Percentiles rank a stretch among this genome's conserved stretches.
phyloP scores from a whole-genome alignment of 306 rosid genomes.

The Erythrophleum fordii region DNA sequence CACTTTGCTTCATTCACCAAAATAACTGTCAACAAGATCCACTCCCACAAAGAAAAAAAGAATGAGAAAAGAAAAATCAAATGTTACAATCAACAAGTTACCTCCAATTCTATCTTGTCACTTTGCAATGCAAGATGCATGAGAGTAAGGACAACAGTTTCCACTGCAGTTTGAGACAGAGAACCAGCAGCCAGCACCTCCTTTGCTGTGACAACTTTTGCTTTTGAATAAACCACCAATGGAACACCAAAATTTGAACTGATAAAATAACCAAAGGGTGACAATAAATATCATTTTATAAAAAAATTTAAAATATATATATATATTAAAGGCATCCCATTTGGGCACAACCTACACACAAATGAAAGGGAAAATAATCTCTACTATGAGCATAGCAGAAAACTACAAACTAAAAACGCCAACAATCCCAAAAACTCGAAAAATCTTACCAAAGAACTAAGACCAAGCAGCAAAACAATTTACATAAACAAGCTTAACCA shows the following conservation, averaged over 20 bases:
- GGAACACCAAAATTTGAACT: slow-evolving; percentile 83
- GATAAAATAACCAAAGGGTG: slow-evolving; percentile 36
- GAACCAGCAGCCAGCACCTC: slow-evolving; percentile 82
- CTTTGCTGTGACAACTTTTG: slow-evolving; percentile 63
- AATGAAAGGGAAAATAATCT: not conserved
- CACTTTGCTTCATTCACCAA: slow-evolving; percentile 21
- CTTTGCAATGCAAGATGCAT: slow-evolving; percentile 89
- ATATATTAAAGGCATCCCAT: slow-evolving; percentile 16
- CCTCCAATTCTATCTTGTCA: slow-evolving; percentile 86
- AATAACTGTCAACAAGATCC: slow-evolving; percentile 23
- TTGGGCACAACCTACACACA: slow-evolving; percentile 13
- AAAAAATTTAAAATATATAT: not conserved
- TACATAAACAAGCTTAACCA: slow-evolving; percentile 1
- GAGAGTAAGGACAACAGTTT: slow-evolving; percentile 79
- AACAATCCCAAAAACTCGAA: not conserved
- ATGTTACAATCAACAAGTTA: slow-evolving; percentile 28
- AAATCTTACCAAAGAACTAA: not conserved
- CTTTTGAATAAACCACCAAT: slow-evolving; percentile 69
- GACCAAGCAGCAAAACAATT: slow-evolving; percentile 9
- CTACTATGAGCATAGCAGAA: slow-evolving; percentile 3
- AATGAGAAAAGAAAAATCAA: not conserved
- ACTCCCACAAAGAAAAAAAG: not conserved
- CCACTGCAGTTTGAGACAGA: slow-evolving; percentile 71
- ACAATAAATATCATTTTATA: not conserved
- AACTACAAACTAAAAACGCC: not conserved